Percentiles rank a stretch among this genome's conserved stretches.
Conservation (phyloP, 331 rosid genomes). For the Erythrophleum ivorense region DNA sequence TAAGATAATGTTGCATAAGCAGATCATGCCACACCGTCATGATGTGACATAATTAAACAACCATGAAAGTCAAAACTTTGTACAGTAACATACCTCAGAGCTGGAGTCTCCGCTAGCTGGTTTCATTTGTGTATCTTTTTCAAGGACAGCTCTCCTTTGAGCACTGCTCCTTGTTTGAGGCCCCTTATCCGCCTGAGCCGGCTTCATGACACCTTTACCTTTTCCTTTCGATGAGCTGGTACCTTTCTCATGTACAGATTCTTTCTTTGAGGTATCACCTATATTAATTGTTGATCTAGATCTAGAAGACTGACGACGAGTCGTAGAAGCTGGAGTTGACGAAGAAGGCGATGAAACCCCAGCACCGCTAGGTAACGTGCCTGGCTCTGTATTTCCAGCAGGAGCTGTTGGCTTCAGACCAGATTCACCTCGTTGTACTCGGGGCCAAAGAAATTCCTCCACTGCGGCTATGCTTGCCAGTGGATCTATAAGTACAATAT, state of each 20-base stretch:
- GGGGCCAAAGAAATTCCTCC: slow-evolving; percentile 88
- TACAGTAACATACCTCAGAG: slow-evolving; percentile 82
- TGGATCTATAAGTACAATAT: slow-evolving; percentile 80
- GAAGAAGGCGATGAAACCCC: slow-evolving; percentile 68
- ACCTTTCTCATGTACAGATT: slow-evolving; percentile 67
- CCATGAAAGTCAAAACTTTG: too few species aligned
- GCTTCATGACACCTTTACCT: slow-evolving; percentile 81
- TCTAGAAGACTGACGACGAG: slow-evolving; percentile 70
- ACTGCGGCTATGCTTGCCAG: slow-evolving; percentile 83
- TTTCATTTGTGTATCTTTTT: slow-evolving; percentile 73
- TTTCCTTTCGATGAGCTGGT: slow-evolving; percentile 75
- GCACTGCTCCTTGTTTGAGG: slow-evolving; percentile 79
- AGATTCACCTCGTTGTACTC: slow-evolving; percentile 75
- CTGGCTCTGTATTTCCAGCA: slow-evolving; percentile 71
- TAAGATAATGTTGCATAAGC: too few species aligned
- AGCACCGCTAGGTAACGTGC: slow-evolving; percentile 63
- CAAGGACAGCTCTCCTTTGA: slow-evolving; percentile 66
- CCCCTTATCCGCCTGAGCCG: slow-evolving; percentile 75
- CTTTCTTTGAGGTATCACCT: slow-evolving; percentile 63
- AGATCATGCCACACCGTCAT: too few species aligned
- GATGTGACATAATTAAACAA: too few species aligned
- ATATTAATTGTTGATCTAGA: slow-evolving; percentile 72
- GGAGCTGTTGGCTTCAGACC: slow-evolving; percentile 64
- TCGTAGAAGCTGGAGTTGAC: too few species aligned
- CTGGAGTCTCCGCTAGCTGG: slow-evolving; percentile 70